Base-by-base conservation (phyloP, 2,329 filamentous ascomycete species). In the Ilyonectria destructans region DNA sequence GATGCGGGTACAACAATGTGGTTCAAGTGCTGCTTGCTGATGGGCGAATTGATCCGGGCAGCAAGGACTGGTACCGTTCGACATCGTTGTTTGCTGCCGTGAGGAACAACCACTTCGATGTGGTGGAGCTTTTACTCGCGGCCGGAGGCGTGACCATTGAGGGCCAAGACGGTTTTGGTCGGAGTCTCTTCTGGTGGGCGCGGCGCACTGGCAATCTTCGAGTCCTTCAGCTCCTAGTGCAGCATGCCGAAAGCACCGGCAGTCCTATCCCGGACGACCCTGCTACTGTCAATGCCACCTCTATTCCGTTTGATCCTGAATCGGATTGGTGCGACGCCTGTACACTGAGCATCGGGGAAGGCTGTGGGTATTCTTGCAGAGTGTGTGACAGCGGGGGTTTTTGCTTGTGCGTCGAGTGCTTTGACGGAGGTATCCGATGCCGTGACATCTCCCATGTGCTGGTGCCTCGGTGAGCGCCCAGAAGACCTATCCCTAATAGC, bases 31-130 rank as follows among this genome's bases (percentile, higher is more conserved):
- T 52, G 26, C 23, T 52, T 33, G 26, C 26, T 6, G 26, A 52
- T 52, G 26, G 17, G 12, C 52, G n/a, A 55, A 12, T 40, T 8
- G 17, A 37, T 8, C 17, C 17, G 7, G 19, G 37, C 15, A 55
- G 2, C n/a, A 40, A 37, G 31, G 52, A 37, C 33, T 55, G 33
- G 52, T 40, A 37, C 33, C 15, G n/a, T 37, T 37, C 33, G 17
- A 55, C 31, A 23, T 33, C 31, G 12, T 40, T 55, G n/a, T 55
- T 55, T 55, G 31, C 52, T 55, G 52, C 52, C 9, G 33, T 55
- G n/a, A 55, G 52, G 52, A 40, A 55, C 31, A 5, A n/a, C 49
- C 49, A 52, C 26, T 17, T 17, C 19, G 23, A 52, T 15, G 26
- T 33, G 10, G 49, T 52, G 23, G 49, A 52, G 49, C 49, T 52